Percentiles rank a stretch among this genome's conserved stretches.
These are phyloP conservation scores for Fraxinus ornus DNA, from an alignment of 305 asterid species.

Conservation along the genomic window DNA sequence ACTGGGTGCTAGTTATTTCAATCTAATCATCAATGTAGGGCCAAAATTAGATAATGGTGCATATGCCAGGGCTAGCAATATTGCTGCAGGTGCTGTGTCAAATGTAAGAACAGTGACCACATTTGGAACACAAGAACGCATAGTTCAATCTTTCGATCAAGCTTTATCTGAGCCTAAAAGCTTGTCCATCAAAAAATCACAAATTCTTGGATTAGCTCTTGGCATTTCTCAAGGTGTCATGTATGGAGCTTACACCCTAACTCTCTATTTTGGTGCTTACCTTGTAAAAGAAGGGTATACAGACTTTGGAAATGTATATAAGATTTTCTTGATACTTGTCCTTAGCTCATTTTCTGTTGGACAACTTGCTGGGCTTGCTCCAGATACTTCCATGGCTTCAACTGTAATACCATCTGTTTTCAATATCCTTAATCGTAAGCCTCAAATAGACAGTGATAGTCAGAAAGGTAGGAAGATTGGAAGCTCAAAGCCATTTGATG, in stretches of 20 bases:
- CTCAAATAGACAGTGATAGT: slow-evolving; percentile 40
- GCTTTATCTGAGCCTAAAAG: slow-evolving; percentile 58
- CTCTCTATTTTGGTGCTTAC: slow-evolving; percentile 70
- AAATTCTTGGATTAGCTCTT: slow-evolving; percentile 59
- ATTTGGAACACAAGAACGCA: slow-evolving; percentile 64
- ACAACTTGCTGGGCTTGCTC: slow-evolving; percentile 91
- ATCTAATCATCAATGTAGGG: slow-evolving; percentile 67
- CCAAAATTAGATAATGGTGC: slow-evolving; percentile 68
- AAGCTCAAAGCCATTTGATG: slow-evolving; percentile 43
- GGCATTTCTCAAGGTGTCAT: slow-evolving; percentile 76
- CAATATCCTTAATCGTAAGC: slow-evolving; percentile 50
- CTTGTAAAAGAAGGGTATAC: slow-evolving; percentile 52
- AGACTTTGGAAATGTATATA: slow-evolving; percentile 62
- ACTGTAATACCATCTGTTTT: slow-evolving; percentile 60
- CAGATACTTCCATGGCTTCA: slow-evolving; percentile 72
- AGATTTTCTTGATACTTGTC: slow-evolving; percentile 82
- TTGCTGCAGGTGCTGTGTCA: slow-evolving; percentile 79
- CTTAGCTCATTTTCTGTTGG: slow-evolving; percentile 89
- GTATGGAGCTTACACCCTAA: slow-evolving; percentile 76
- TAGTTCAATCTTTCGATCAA: slow-evolving; percentile 59
- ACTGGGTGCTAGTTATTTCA: slow-evolving; percentile 80
- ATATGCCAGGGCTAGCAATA: slow-evolving; percentile 66
- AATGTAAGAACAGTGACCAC: slow-evolving; percentile 79
- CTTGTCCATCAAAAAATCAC: slow-evolving; percentile 52
- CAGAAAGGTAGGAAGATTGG: slow-evolving; percentile 47